These are phyloP conservation scores for Haematococcus lacustris DNA, from an alignment of 139 green algal species.

Conservation along the genomic window DNA sequence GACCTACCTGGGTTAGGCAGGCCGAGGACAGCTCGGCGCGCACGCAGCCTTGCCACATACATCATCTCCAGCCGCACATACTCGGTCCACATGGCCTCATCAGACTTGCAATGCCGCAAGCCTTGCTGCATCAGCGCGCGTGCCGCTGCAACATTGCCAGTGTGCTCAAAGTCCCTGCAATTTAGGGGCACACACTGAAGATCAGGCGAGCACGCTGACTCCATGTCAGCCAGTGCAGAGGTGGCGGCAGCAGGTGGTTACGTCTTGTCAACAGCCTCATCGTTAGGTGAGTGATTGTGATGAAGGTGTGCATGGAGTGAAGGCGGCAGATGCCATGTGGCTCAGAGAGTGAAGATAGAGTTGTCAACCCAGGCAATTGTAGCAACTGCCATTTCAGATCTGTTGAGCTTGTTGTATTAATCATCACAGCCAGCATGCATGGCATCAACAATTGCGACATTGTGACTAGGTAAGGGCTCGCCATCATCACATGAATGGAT, in stretches of 20 bases:
- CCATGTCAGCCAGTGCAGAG: background rate
- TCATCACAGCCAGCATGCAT: too few relatives aligned
- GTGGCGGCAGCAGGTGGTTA: background rate
- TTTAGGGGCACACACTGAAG: background rate
- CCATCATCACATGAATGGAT: too few relatives aligned
- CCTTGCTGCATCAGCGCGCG: constrained; percentile 89
- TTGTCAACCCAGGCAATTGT: too few relatives aligned
- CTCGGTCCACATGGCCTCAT: constrained; percentile 73
- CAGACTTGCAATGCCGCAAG: constrained; percentile 65
- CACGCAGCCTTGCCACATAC: constrained; percentile 49
- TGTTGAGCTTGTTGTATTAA: too few relatives aligned
- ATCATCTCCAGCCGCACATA: constrained; percentile 67
- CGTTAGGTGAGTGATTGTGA: too few relatives aligned
- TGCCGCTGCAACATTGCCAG: constrained; percentile 68
- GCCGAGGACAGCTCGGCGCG: constrained; percentile 67
- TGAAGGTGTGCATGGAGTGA: background rate
- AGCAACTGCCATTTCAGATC: too few relatives aligned
- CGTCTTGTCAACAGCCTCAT: too few relatives aligned
- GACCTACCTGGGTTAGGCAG: constrained; percentile 27
- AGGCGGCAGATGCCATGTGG: background rate
- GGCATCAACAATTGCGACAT: too few relatives aligned
- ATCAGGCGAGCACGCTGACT: background rate
- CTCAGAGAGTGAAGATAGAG: too few relatives aligned
- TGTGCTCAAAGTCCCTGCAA: constrained; percentile 74
- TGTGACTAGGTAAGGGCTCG: too few relatives aligned